phyloP scores from a whole-genome alignment of 2,329 filamentous ascomycete species.

The Dactylellina leptospora region DNA sequence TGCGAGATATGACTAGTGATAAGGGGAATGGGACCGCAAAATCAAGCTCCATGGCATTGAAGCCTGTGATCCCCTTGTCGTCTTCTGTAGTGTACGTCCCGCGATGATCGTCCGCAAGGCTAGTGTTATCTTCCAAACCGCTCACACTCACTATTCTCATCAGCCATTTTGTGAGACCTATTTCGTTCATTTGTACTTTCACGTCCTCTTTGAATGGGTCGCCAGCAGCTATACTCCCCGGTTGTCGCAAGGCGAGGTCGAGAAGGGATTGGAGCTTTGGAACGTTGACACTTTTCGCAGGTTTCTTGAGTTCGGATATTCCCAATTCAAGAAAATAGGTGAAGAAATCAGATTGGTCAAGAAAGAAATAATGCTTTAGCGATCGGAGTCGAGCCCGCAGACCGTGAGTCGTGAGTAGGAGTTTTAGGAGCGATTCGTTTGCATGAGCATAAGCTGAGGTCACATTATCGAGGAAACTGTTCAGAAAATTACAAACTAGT shows the following conservation, averaged over 20 bases:
- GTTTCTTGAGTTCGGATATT: slow-evolving; percentile 87
- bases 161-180: slow-evolving; percentile 88
- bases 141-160: slow-evolving; percentile 97
- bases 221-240: slow-evolving; percentile 88
- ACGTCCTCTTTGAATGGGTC: slow-evolving; percentile 99
- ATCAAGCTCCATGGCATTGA: slow-evolving; percentile 91
- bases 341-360: slow-evolving; percentile 97
- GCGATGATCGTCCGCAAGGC: slow-evolving; percentile 72
- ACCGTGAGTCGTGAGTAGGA: slow-evolving; percentile 90
- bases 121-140: slow-evolving; percentile 74
- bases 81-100: slow-evolving; percentile 74
- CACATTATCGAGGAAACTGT: slow-evolving; percentile 91
- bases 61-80: slow-evolving; percentile 87
- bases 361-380: slow-evolving; percentile 98
- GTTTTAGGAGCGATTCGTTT: slow-evolving; percentile 88
- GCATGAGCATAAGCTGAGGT: slow-evolving; percentile 94
- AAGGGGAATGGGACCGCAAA: slow-evolving; percentile 94
- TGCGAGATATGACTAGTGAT: slow-evolving; percentile 91
- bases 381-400: slow-evolving; percentile 86
- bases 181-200: slow-evolving; percentile 95
- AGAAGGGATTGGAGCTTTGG: slow-evolving; percentile 92
- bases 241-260: slow-evolving; percentile 95
- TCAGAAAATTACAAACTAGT: too few species aligned
- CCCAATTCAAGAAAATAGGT: slow-evolving; percentile 95
- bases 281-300: slow-evolving; percentile 86